Conservation (phyloP, 805 yeast species). For the Metschnikowia matae region DNA sequence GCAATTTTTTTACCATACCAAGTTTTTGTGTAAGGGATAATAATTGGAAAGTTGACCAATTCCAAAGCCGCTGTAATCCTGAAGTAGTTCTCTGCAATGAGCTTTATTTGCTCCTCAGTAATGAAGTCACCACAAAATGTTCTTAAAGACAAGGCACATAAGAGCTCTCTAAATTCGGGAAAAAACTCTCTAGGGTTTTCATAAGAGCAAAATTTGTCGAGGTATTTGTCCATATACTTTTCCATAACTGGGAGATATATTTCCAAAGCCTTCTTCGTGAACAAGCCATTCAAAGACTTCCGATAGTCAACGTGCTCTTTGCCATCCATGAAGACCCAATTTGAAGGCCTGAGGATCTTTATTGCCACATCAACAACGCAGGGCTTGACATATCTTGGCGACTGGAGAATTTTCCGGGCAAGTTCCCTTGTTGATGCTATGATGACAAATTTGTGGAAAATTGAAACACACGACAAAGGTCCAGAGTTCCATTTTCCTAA, state of each 20-base stretch:
- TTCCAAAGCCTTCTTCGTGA: conserved; percentile 78
- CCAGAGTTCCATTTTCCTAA: conserved; percentile 93
- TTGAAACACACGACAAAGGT: conserved; percentile 91
- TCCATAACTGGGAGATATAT: conserved; percentile 84
- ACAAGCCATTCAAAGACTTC: conserved; percentile 82
- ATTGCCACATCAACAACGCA: conserved; percentile 97
- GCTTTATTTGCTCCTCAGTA: conserved; percentile 83
- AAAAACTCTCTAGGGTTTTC: conserved; percentile 74
- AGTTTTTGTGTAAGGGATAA: conserved; percentile 91
- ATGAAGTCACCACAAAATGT: conserved; percentile 96
- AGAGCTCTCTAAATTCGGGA: conserved; percentile 91
- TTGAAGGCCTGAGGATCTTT: conserved; percentile 88
- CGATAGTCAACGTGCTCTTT: conserved; percentile 93
- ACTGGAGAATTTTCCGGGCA: conserved; percentile 23
- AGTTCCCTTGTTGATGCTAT: conserved; percentile 19
- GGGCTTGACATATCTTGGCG: conserved; percentile 89
- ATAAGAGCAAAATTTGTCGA: conserved; percentile 60
- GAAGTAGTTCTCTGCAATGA: conserved; percentile 89
- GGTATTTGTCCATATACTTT: conserved; percentile 74
- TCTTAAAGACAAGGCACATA: conserved; percentile 89
- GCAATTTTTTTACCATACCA: conserved; percentile 97
- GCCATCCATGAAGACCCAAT: conserved; percentile 98
- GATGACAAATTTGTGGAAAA: conserved; percentile 96
- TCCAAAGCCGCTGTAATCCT: conserved; percentile 93
- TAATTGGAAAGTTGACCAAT: conserved; percentile 95